phyloP scores from a whole-genome alignment of 768 basidiomycete species.

The Boletus rubroflammeus region DNA sequence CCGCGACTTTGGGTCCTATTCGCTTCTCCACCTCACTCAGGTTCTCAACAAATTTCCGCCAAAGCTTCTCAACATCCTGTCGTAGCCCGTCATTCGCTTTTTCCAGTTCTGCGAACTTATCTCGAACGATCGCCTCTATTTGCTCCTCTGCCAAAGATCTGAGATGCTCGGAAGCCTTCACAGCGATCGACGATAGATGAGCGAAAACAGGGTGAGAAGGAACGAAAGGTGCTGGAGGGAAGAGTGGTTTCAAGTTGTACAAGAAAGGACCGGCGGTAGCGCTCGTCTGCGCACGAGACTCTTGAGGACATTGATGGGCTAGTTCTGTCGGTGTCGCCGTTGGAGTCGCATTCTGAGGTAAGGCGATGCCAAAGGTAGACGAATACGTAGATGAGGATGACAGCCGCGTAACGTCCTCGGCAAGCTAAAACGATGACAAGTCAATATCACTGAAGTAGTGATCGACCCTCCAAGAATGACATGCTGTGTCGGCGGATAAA shows the following conservation, averaged over 20 bases:
- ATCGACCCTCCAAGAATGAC: slow-evolving; percentile 1
- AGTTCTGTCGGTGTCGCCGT: slow-evolving; percentile 27
- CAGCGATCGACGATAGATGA: slow-evolving; percentile 59
- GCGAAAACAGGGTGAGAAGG: slow-evolving; percentile 70
- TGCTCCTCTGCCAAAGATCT: slow-evolving; percentile 58
- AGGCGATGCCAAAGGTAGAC: slow-evolving; percentile 42
- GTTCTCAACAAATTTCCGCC: slow-evolving; percentile 54
- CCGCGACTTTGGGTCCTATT: slow-evolving; percentile 17
- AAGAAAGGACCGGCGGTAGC: slow-evolving; percentile 38
- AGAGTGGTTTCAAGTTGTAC: slow-evolving; percentile 54
- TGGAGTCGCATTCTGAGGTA: slow-evolving; percentile 30
- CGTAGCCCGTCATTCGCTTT: slow-evolving; percentile 51
- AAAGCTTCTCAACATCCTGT: slow-evolving; percentile 57
- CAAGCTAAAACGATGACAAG: slow-evolving; percentile 20
- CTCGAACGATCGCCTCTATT: slow-evolving; percentile 48
- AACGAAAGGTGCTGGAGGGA: slow-evolving; percentile 73
- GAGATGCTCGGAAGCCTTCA: slow-evolving; percentile 48
- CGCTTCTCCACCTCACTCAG: slow-evolving; percentile 43
- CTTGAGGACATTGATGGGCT: slow-evolving; percentile 27
- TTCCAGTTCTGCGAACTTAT: slow-evolving; percentile 56
- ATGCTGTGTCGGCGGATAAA: slow-evolving; percentile 8
- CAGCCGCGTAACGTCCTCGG: slow-evolving; percentile 23
- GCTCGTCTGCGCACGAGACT: slow-evolving; percentile 20
- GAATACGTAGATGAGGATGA: slow-evolving; percentile 44
- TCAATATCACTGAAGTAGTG: slow-evolving; percentile 1